Conservation (phyloP, 2,329 filamentous ascomycete genomes). For the Xylariaceae sp. region DNA sequence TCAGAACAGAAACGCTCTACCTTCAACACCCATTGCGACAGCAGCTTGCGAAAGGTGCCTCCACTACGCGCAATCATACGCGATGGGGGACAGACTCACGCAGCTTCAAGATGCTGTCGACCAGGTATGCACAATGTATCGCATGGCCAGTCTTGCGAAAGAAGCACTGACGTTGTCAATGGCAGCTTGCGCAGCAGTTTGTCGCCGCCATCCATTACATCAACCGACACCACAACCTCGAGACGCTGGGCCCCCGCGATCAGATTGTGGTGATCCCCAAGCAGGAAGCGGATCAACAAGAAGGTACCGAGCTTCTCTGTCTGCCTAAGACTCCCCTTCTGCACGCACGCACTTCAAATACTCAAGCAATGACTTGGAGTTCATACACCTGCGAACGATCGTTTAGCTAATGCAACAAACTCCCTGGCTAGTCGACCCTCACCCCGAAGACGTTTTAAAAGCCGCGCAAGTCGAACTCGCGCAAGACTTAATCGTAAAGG, state of each 20-base stretch:
- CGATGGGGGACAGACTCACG: constrained; percentile 72
- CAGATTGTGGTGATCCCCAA: constrained; percentile 53
- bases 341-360: no score
- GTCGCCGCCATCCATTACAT: constrained; percentile 64
- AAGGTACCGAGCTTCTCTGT: constrained; percentile 36
- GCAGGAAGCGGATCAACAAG: constrained; percentile 46
- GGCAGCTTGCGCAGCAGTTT: constrained; percentile 63
- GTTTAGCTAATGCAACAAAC: no score
- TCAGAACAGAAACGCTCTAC: no score
- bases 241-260: constrained; percentile 53
- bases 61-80: not conserved
- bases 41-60: no score
- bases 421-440: constrained; percentile 48
- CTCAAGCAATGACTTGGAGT: no score
- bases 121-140: constrained; percentile 62
- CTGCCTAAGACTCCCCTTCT: not conserved
- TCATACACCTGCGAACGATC: no score
- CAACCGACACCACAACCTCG: constrained; percentile 63
- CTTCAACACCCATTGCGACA: no score
- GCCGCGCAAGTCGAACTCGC: constrained; percentile 69
- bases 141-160: not conserved
- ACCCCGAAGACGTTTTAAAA: constrained; percentile 60
- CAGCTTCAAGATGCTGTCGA: constrained; percentile 84
- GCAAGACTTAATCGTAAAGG: constrained; percentile 71
- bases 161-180: constrained; percentile 10